Evolutionary conservation across 106 monocot species (phyloP), one percentile per base, ranked within the genome.

Genomic region (Acanthochlamys bracteata): DNA sequence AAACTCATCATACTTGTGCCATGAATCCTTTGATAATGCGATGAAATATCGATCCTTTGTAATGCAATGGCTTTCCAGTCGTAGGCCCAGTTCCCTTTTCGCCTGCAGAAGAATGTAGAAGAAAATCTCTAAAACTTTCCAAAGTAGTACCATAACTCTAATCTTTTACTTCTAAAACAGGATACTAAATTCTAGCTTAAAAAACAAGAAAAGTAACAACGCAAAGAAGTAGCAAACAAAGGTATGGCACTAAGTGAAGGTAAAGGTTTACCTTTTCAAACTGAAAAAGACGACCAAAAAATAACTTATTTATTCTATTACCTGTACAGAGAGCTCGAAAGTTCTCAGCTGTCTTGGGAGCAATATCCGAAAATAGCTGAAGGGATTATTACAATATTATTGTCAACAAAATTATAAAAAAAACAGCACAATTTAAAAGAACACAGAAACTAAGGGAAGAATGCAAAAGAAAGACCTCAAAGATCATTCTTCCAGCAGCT

Each of bases 11-110:
- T 78, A 90, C 95, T 73, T 96, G 95, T 65, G 95, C 95, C 90
- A 96, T 90, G 55, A 90, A 87, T 3, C 95, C 95, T 71, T 82
- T 85, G 26, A 96, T 96, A 51, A 96, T 85, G 22, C 95, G 86
- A 69, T 96, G 95, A 55, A 96, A 96, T 15, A 73, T 62, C 9
- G 84, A 82, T 63, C 90, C 90, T 75, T 88, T 96, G 65, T 73
- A 96, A 51, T 90, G 90, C 27, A 96, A 73, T 0, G 80, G 90
- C 73, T 88, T 90, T 41, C 76, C 73, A 51, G 90, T 88, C 20
- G 59, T 66, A 25, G 41, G 54, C 51, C 95, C 95, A 47, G 25
- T 55, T 57, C 95, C 95, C 65, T 57, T 78, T 82, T 90, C 95
- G 63, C 95, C 95, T 96, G 55, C 22, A 68, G 70, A 39, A 61